Evolutionary conservation across 306 rosid species (phyloP).

Genomic region (Dryas octopetala): DNA sequence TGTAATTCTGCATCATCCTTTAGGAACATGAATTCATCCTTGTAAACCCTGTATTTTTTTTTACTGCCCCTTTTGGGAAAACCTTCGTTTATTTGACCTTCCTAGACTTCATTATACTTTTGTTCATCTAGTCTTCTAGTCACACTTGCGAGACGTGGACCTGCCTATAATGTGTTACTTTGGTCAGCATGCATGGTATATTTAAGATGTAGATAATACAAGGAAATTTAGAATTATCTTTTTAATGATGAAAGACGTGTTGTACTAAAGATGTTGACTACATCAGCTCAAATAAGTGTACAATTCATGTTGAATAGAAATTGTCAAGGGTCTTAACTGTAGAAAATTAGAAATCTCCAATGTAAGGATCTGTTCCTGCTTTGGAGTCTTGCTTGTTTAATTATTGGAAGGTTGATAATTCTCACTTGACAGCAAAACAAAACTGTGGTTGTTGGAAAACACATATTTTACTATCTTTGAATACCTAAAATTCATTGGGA

Average conservation of each 20-base stretch:
- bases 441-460: neutral
- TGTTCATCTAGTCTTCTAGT: neutral
- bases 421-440: neutral
- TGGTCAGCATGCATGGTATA: neutral
- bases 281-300: neutral
- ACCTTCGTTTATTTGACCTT: neutral
- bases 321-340: too few relatives aligned
- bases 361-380: neutral
- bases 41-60: neutral
- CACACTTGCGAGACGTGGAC: neutral
- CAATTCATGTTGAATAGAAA: neutral
- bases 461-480: neutral
- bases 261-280: neutral
- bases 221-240: neutral
- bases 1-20: neutral
- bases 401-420: neutral
- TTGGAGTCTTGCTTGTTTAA: neutral
- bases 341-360: neutral
- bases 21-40: constrained; percentile 5
- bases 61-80: neutral
- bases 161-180: neutral
- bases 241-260: neutral
- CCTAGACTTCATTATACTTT: neutral
- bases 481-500: neutral
- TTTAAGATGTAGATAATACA: neutral